Evolutionary conservation across 139 green algal species (phyloP).

Genomic region (Auxenochlorella pyrenoidosa): DNA sequence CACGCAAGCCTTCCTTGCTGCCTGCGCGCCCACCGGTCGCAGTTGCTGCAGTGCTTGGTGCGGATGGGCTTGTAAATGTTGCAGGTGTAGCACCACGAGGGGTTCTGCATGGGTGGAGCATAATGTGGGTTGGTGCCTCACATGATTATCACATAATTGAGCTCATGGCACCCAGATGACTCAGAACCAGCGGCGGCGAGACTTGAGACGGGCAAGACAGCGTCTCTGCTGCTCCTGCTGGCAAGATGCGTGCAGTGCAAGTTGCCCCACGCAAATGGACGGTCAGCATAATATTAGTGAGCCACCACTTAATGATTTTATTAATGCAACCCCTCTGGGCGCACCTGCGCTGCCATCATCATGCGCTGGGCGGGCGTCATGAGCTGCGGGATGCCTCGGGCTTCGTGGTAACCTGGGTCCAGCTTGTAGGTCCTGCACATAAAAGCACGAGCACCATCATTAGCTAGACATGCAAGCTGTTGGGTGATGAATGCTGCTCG

Average conservation of each 20-base stretch:
- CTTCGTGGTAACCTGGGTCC: slow-evolving; percentile 35
- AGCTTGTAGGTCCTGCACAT: not conserved
- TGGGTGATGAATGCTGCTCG: not conserved
- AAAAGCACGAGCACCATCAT: too few relatives aligned
- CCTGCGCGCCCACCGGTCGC: slow-evolving; percentile 34
- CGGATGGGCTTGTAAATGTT: slow-evolving; percentile 56
- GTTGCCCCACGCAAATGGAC: too few relatives aligned
- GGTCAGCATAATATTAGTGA: too few relatives aligned
- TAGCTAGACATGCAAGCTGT: not conserved
- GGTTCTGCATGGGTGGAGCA: slow-evolving; percentile 9
- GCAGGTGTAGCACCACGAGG: slow-evolving; percentile 54
- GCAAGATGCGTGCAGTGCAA: too few relatives aligned
- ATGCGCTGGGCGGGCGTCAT: slow-evolving; percentile 30
- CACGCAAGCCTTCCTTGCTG: too few relatives aligned
- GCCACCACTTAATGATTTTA: too few relatives aligned
- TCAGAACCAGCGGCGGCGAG: too few relatives aligned
- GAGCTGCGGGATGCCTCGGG: not conserved
- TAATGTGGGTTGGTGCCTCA: too few relatives aligned
- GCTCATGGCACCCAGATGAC: too few relatives aligned
- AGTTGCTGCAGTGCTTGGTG: slow-evolving; percentile 63
- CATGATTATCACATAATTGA: too few relatives aligned
- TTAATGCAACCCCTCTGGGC: not conserved
- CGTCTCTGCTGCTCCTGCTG: too few relatives aligned
- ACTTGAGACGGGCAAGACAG: too few relatives aligned
- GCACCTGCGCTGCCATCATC: slow-evolving; percentile 24